Percentiles rank a stretch among this genome's conserved stretches.
phyloP scores from a whole-genome alignment of 495 filamentous ascomycete species.

The Astrothelium subdiscretum region DNA sequence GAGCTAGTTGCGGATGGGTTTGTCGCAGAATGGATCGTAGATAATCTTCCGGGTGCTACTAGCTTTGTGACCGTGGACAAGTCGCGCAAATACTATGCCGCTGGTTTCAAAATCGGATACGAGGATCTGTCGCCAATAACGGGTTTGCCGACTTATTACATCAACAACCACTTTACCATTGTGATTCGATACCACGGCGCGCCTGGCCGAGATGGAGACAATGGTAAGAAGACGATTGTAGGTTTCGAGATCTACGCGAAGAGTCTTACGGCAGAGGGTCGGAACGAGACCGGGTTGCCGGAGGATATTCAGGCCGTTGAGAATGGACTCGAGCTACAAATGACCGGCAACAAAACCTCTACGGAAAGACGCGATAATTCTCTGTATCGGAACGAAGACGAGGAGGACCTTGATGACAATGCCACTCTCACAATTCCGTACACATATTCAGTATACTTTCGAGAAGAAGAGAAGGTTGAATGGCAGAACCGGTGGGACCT shows the following conservation, averaged over 20 bases:
- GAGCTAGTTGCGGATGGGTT: conserved; percentile 74
- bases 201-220: conserved; percentile 52
- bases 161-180: conserved; percentile 88
- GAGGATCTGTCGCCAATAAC: conserved; percentile 51
- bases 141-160: conserved; percentile 56
- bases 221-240: conserved; percentile 72
- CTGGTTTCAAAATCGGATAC: conserved; percentile 89
- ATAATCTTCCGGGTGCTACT: conserved; percentile 87
- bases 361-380: conserved; percentile 44
- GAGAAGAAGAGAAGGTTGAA: conserved; percentile 70
- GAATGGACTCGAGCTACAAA: conserved; percentile 54
- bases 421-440: conserved; percentile 71
- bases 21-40: conserved; percentile 91
- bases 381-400: conserved; percentile 41
- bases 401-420: conserved; percentile 35
- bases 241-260: conserved; percentile 91
- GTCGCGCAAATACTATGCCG: conserved; percentile 80
- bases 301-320: conserved; percentile 49
- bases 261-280: conserved; percentile 56
- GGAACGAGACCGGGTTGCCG: conserved; percentile 54
- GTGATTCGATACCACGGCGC: conserved; percentile 74
- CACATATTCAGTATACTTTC: conserved; percentile 87
- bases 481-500: conserved; percentile 86
- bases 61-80: conserved; percentile 88
- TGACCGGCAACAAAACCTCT: conserved; percentile 49